Percentiles rank a stretch among this genome's conserved stretches.
phyloP scores from a whole-genome alignment of 768 basidiomycete genomes.

The Russula vinacea region DNA sequence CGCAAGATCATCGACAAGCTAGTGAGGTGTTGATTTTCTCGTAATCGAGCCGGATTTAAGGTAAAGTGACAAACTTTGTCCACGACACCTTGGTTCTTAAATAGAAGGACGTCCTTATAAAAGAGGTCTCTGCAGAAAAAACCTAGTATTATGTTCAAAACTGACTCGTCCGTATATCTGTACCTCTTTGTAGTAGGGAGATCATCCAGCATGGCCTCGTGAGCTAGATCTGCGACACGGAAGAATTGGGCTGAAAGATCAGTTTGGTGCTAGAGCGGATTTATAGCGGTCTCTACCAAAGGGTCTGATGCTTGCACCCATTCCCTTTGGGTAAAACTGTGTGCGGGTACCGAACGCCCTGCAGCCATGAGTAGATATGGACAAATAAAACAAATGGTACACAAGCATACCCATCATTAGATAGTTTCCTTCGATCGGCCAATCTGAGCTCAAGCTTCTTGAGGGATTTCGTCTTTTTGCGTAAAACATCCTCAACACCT shows the following conservation, averaged over 20 bases:
- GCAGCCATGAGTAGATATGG: neutral
- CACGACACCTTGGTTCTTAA: slow-evolving; percentile 72
- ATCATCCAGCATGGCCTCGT: slow-evolving; percentile 56
- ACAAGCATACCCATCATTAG: slow-evolving; percentile 36
- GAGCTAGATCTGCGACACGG: slow-evolving; percentile 61
- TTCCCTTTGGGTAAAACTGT: slow-evolving; percentile 41
- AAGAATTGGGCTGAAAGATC: slow-evolving; percentile 59
- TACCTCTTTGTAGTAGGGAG: slow-evolving; percentile 41
- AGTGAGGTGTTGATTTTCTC: slow-evolving; percentile 5
- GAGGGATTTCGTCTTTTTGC: neutral
- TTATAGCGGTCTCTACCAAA: slow-evolving; percentile 39
- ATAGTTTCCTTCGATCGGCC: slow-evolving; percentile 39
- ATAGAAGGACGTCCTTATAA: slow-evolving; percentile 80
- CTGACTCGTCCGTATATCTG: neutral
- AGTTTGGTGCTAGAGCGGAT: neutral
- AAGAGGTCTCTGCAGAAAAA: slow-evolving; percentile 65
- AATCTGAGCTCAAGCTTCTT: slow-evolving; percentile 40
- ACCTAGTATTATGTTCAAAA: neutral
- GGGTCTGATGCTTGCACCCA: slow-evolving; percentile 40
- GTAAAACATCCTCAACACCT: slow-evolving; percentile 3
- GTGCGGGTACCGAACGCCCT: slow-evolving; percentile 33
- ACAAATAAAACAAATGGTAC: neutral
- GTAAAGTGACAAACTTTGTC: slow-evolving; percentile 54
- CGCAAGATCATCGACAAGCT: slow-evolving; percentile 89
- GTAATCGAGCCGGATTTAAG: slow-evolving; percentile 6